Evolutionary conservation across 768 basidiomycete species (phyloP), one percentile per base, ranked within the genome.

Genomic region (Gloeostereum incarnatum): DNA sequence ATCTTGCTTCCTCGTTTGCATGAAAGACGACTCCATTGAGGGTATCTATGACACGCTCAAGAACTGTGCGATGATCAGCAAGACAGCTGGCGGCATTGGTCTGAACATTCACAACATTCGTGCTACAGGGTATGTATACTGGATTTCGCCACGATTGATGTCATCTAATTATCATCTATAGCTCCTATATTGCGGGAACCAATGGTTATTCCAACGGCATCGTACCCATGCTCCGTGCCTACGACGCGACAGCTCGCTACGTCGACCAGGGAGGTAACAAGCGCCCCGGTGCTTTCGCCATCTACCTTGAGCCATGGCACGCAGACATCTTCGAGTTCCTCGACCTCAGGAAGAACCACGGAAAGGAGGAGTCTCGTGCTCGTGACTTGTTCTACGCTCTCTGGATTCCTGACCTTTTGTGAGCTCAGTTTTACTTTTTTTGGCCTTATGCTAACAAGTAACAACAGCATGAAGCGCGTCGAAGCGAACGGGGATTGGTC

Each of bases 251-350:
- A 6, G 96, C 96, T 16, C 90, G 94, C 26, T 98, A 98, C 52
- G 96, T 98, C 40, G 96, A 98, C 58, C 94, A 97, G 56, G 94
- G 96, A 36, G 96, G 96, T 19, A 98, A 98, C 74, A 98, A 98
- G 66, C 86, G 96, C 18, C 96, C 96, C 1, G 96, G 96, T 44
- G 96, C 96, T 1, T 97, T 99, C 49, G 88, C 96, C 13, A 87
- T 99, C 58, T 99, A 99, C 64, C 69, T 98, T 54, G 96, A 99
- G 63, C 96, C 96, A 10, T 99, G 96, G 96, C 96, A 99, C 55
- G 76, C 89, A 13, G 96, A 98, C 58, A 60, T 99, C 55, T 96
- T 98, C 50, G 93, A 96, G 42, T 97, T 99, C 68, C 73, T 99
- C 49, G 94, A 98, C 55, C 73, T 99, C 32, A 74, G 96, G 52